A percentile compares a stretch with the other conserved stretches of the same genome.
These are phyloP conservation scores for Lachancea kluyveri DNA, from an alignment of 805 yeast genomes.

Conservation along the genomic window DNA sequence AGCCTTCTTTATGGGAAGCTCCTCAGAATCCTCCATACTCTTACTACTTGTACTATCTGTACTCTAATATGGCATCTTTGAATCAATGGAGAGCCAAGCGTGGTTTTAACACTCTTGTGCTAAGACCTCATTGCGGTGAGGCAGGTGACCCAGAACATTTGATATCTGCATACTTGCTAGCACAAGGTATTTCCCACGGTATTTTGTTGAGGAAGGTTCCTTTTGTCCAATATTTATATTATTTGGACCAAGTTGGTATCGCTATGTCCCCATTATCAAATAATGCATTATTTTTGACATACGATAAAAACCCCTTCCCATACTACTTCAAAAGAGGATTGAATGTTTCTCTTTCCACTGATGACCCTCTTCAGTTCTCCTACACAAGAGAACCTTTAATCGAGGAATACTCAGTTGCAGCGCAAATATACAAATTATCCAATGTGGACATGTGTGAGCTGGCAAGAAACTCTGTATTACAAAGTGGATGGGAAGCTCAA, in stretches of 20 bases:
- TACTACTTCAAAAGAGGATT: slow-evolving; percentile 87
- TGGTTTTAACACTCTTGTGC: slow-evolving; percentile 82
- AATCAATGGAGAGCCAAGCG: slow-evolving; percentile 75
- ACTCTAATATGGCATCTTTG: slow-evolving; percentile 78
- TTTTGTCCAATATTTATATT: slow-evolving; percentile 86
- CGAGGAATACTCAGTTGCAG: slow-evolving; percentile 97
- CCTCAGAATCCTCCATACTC: slow-evolving; percentile 93
- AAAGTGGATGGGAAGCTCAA: slow-evolving; percentile 87
- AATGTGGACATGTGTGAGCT: slow-evolving; percentile 97
- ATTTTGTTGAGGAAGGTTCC: slow-evolving; percentile 90
- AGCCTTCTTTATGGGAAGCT: slow-evolving; percentile 77
- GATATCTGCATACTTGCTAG: slow-evolving; percentile 78
- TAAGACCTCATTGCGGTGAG: slow-evolving; percentile 98
- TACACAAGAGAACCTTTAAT: slow-evolving; percentile 96
- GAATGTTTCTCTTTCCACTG: slow-evolving; percentile 91
- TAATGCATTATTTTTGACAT: slow-evolving; percentile 90
- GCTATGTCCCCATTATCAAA: slow-evolving; percentile 98
- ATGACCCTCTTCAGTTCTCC: slow-evolving; percentile 95
- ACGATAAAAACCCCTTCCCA: slow-evolving; percentile 95
- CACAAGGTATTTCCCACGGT: slow-evolving; percentile 95
- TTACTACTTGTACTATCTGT: slow-evolving; percentile 84
- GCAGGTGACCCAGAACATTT: slow-evolving; percentile 99
- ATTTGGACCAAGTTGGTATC: slow-evolving; percentile 89
- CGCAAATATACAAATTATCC: slow-evolving; percentile 90
- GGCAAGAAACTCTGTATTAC: slow-evolving; percentile 86